Percentiles rank a stretch among this genome's conserved stretches.
Conservation (phyloP, 257 asterid species). For the Mentha longifolia region DNA sequence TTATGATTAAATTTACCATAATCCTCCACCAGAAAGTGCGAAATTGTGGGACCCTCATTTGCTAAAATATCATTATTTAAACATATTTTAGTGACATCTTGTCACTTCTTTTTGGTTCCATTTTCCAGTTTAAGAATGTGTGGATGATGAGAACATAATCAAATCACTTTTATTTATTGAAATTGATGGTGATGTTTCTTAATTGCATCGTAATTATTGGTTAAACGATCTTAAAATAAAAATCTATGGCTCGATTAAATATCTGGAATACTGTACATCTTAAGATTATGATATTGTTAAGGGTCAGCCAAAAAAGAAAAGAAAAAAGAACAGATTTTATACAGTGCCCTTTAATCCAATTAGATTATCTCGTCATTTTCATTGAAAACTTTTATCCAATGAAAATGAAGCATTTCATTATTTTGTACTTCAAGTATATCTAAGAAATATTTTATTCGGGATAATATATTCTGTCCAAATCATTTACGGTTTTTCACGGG, state of each 20-base stretch:
- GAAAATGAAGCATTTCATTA: too few relatives aligned
- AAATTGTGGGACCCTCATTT: constrained; percentile 25
- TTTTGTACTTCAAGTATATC: too few relatives aligned
- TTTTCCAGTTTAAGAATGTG: neutral
- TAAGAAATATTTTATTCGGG: too few relatives aligned
- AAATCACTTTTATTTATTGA: neutral
- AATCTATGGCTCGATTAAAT: neutral
- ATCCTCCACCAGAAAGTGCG: neutral
- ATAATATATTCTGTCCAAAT: too few relatives aligned
- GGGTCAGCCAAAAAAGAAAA: too few relatives aligned
- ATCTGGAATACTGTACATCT: neutral
- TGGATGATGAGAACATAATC: constrained; percentile 9
- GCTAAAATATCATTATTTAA: constrained; percentile 22
- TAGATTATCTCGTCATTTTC: too few relatives aligned
- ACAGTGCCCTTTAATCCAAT: too few relatives aligned
- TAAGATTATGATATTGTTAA: too few relatives aligned
- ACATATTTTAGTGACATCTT: neutral
- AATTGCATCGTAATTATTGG: neutral
- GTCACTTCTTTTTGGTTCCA: neutral
- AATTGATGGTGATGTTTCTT: constrained; percentile 7
- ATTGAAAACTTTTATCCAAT: too few relatives aligned
- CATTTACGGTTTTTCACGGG: too few relatives aligned
- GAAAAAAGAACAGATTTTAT: too few relatives aligned
- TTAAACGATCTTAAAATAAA: neutral
- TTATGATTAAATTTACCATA: neutral